phyloP scores from a whole-genome alignment of 495 filamentous ascomycete species.

The Hypoxylon lenormandii region DNA sequence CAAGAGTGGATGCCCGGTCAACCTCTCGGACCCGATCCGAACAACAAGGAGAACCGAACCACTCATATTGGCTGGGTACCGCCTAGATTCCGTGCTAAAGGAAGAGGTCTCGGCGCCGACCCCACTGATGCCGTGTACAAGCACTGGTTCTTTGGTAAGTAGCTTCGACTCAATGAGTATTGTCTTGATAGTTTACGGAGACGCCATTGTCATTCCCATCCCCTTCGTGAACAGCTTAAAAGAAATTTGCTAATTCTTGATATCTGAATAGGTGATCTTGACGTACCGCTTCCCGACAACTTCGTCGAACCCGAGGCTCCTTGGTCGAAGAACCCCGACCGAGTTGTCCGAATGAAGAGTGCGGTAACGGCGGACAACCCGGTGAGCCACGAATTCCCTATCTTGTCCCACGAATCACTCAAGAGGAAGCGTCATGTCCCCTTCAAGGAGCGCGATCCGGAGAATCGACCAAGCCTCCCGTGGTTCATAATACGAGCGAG shows the following conservation, averaged over 20 bases:
- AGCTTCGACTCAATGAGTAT: background rate
- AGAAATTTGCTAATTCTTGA: background rate
- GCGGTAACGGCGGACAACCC: background rate
- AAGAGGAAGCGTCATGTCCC: background rate
- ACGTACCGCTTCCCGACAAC: background rate
- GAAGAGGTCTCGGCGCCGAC: conserved; percentile 7
- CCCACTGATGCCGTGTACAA: conserved; percentile 5
- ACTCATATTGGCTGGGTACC: conserved; percentile 11
- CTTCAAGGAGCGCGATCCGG: background rate
- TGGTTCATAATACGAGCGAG: background rate
- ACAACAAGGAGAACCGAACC: background rate
- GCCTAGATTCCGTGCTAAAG: background rate
- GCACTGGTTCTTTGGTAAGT: conserved; percentile 14
- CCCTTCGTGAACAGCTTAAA: no score
- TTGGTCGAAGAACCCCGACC: background rate
- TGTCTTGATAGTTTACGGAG: background rate
- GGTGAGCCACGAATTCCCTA: background rate
- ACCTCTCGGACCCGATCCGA: background rate
- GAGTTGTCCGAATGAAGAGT: background rate
- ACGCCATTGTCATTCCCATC: no score
- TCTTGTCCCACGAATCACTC: background rate
- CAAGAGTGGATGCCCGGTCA: conserved; percentile 3
- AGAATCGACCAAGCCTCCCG: background rate
- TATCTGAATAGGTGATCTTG: background rate
- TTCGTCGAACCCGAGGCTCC: background rate